Evolutionary conservation across 2,329 filamentous ascomycete species (phyloP).

Genomic region (Fusarium sp.): DNA sequence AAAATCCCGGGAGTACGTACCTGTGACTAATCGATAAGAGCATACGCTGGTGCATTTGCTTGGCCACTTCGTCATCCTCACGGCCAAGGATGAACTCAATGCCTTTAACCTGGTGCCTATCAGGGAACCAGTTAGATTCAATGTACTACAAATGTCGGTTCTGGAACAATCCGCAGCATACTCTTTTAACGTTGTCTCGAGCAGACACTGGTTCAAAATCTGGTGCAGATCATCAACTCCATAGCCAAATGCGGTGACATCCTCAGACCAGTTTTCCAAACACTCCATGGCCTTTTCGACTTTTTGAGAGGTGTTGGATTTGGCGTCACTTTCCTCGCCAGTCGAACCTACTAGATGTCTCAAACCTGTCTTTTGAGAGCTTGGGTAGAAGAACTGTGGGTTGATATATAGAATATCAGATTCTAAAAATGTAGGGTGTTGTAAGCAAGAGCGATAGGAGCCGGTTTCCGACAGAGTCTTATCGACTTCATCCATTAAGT

Average conservation of each 20-base stretch:
- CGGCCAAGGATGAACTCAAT: background rate
- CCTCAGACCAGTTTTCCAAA: background rate
- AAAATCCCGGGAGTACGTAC: rapidly evolving
- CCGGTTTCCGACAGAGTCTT: rapidly evolving
- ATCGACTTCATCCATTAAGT: background rate
- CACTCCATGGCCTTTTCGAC: background rate
- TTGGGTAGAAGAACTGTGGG: background rate
- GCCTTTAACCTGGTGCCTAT: background rate
- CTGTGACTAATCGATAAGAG: background rate
- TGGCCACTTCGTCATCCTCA: background rate
- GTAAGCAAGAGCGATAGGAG: background rate
- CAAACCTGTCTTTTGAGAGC: background rate
- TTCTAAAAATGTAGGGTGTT: constrained; percentile 8
- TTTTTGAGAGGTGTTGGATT: background rate
- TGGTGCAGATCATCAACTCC: background rate
- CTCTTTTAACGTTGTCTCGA: background rate
- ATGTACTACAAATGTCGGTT: too few species aligned
- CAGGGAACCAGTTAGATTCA: rapidly evolving
- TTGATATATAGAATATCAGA: background rate
- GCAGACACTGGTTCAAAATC: rapidly evolving
- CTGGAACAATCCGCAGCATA: background rate
- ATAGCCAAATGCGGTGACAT: rapidly evolving
- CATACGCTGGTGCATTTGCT: background rate
- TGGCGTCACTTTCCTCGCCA: rapidly evolving
- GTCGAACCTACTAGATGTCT: background rate